Conservation (phyloP, 176 grass and related monocot species). For the Dactylis glomerata region DNA sequence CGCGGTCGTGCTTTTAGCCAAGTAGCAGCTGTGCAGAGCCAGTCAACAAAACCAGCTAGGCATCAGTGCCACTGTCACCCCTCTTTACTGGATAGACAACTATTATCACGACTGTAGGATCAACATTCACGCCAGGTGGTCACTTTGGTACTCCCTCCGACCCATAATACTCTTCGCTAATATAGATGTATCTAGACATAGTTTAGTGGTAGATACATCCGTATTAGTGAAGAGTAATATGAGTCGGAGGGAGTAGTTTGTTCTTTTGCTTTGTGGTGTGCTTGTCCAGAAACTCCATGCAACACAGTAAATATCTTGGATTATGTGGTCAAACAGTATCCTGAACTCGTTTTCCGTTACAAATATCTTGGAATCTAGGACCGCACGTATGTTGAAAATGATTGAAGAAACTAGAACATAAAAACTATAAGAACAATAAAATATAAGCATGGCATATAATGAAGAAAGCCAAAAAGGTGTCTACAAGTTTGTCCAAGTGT, state of each 20-base stretch:
- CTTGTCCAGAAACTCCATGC: neutral
- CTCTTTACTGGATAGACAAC: conserved; percentile 39
- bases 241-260: too few species aligned
- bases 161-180: too few species aligned
- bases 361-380: neutral
- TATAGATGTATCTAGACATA: too few species aligned
- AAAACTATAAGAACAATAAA: neutral
- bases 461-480: conserved; percentile 28
- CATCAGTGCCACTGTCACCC: conserved; percentile 33
- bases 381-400: neutral
- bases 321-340: neutral
- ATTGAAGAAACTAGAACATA: neutral
- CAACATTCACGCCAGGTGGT: conserved; percentile 3
- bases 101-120: conserved; percentile 26
- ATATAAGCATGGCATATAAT: neutral
- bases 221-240: too few species aligned
- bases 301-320: neutral
- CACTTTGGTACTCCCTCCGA: too few species aligned
- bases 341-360: neutral
- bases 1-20: conserved; percentile 35
- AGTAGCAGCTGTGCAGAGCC: conserved; percentile 43
- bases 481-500: neutral
- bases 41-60: conserved; percentile 37
- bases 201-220: too few species aligned
- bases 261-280: neutral